Percentiles rank a stretch among this genome's conserved stretches.
Evolutionary conservation across 306 rosid species (phyloP).

Genomic region (Mucuna pruriens): DNA sequence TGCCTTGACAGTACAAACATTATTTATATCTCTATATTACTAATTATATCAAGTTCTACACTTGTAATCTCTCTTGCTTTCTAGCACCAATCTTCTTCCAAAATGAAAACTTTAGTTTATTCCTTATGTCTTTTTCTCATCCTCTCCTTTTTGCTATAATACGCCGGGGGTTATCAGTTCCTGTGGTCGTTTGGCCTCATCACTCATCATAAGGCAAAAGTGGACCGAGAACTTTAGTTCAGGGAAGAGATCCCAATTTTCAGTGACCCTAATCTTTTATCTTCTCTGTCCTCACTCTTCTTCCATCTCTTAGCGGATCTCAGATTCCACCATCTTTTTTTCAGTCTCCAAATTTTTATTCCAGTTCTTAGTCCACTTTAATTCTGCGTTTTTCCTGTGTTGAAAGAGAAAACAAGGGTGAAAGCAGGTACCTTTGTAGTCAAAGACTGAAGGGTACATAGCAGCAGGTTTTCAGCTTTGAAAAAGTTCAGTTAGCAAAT

Average conservation of each 20-base stretch:
- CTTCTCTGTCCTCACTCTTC: slow-evolving; percentile 42
- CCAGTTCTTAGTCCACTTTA: slow-evolving; percentile 4
- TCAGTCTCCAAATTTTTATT: slow-evolving; percentile 6
- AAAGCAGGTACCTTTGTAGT: slow-evolving; percentile 9
- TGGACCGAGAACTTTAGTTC: slow-evolving; percentile 31
- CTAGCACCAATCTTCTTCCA: no score
- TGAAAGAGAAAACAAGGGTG: background rate
- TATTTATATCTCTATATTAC: no score
- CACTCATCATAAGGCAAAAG: slow-evolving; percentile 13
- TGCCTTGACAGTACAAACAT: no score
- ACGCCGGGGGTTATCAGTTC: slow-evolving; percentile 22
- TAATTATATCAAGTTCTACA: no score
- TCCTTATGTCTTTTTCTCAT: background rate
- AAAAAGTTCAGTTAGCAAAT: slow-evolving; percentile 18
- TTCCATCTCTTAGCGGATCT: slow-evolving; percentile 40
- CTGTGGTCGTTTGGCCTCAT: slow-evolving; percentile 31
- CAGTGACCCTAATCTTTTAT: slow-evolving; percentile 33
- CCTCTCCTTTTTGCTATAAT: slow-evolving; percentile 42
- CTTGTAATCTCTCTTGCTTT: no score
- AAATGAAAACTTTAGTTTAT: background rate
- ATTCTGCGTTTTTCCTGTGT: background rate
- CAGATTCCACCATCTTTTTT: slow-evolving; percentile 33
- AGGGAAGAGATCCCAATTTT: slow-evolving; percentile 50
- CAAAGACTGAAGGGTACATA: slow-evolving; percentile 14
- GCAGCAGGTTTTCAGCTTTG: slow-evolving; percentile 7